phyloP scores from a whole-genome alignment of 2,329 filamentous ascomycete species.

The Colletotrichum sp. region DNA sequence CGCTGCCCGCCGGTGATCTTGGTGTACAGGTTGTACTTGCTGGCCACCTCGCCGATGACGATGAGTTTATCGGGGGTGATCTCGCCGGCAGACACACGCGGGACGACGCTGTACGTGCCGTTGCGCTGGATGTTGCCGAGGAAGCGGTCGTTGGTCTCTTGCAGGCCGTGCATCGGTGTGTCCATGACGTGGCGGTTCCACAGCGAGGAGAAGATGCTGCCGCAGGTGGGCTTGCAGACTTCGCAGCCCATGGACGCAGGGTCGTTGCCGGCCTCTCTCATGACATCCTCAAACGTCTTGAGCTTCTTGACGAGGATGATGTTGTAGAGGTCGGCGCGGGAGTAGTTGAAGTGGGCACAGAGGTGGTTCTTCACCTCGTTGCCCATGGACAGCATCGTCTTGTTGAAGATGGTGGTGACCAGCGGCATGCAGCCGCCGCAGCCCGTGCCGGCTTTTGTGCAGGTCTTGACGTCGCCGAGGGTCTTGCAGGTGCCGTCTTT shows the following conservation, averaged over 20 bases:
- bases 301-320: slow-evolving; percentile 84
- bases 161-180: slow-evolving; percentile 71
- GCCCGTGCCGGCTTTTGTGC: slow-evolving; percentile 90
- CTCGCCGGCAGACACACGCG: slow-evolving; percentile 82
- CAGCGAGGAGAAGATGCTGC: slow-evolving; percentile 79
- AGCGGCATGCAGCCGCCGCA: slow-evolving; percentile 91
- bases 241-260: slow-evolving; percentile 80
- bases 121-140: slow-evolving; percentile 91
- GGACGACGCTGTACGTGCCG: slow-evolving; percentile 88
- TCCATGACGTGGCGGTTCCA: slow-evolving; percentile 87
- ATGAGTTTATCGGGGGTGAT: slow-evolving; percentile 88
- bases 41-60: slow-evolving; percentile 81
- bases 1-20: slow-evolving; percentile 93
- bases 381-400: slow-evolving; percentile 83
- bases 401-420: slow-evolving; percentile 89
- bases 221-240: slow-evolving; percentile 83
- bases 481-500: slow-evolving; percentile 83
- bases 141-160: slow-evolving; percentile 91
- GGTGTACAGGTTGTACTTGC: slow-evolving; percentile 83
- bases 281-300: slow-evolving; percentile 74
- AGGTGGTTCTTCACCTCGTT: slow-evolving; percentile 87
- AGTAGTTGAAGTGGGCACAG: slow-evolving; percentile 84
- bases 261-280: slow-evolving; percentile 78
- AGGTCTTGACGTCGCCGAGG: slow-evolving; percentile 82
- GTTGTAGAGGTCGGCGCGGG: slow-evolving; percentile 87